Evolutionary conservation across 352 stramenopile species (phyloP).

Genomic region (Phytopythium vexans): DNA sequence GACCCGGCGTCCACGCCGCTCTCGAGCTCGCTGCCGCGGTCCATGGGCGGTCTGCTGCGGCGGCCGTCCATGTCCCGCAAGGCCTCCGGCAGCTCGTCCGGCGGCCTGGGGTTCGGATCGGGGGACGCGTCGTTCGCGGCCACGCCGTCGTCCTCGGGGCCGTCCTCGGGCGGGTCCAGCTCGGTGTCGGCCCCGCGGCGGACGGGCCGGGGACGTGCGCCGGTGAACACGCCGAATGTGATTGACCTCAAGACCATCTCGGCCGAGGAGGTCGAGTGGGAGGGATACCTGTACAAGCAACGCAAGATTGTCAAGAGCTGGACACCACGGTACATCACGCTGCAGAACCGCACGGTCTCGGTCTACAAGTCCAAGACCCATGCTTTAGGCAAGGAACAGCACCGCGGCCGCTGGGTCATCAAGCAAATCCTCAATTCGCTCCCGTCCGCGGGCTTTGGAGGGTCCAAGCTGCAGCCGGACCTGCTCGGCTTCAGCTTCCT

Average conservation of each 20-base stretch:
- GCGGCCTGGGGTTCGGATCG: not conserved
- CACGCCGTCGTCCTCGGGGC: conserved; percentile 9
- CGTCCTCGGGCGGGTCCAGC: conserved; percentile 6
- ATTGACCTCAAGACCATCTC: conserved; percentile 88
- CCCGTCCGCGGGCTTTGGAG: conserved; percentile 74
- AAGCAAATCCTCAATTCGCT: conserved; percentile 78
- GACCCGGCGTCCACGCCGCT: conserved; percentile 10
- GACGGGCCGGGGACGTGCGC: conserved; percentile 4
- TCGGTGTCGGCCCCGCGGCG: conserved; percentile 7
- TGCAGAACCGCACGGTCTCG: conserved; percentile 76
- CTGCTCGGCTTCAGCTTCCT: conserved; percentile 81
- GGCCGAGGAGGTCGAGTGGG: conserved; percentile 83
- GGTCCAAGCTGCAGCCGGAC: conserved; percentile 74
- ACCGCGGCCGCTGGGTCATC: conserved; percentile 78
- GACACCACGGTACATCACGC: conserved; percentile 84
- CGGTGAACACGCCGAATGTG: conserved; percentile 65
- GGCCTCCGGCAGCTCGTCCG: conserved; percentile 15
- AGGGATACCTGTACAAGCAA: conserved; percentile 89
- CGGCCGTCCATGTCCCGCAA: conserved; percentile 34
- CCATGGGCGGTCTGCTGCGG: conserved; percentile 19
- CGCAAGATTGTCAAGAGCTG: conserved; percentile 89
- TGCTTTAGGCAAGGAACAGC: conserved; percentile 73
- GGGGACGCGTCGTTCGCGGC: conserved; percentile 11
- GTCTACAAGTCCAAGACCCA: conserved; percentile 89
- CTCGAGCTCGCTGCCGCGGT: conserved; percentile 10